Evolutionary conservation across 2,329 filamentous ascomycete genomes (phyloP).

Genomic region (Ceratocystis albifundus): DNA sequence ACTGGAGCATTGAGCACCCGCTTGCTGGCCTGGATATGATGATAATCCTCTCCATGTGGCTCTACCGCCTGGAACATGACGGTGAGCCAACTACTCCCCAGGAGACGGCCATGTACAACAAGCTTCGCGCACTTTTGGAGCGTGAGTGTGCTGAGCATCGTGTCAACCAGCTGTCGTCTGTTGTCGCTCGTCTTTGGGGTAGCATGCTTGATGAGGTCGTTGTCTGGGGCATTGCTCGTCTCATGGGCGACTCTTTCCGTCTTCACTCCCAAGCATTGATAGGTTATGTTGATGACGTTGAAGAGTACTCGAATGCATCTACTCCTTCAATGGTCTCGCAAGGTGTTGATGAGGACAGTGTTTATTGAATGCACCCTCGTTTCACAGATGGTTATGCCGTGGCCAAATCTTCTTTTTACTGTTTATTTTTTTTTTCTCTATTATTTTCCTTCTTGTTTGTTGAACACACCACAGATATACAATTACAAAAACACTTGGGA

Average conservation of each 20-base stretch:
- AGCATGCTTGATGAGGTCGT: conserved; percentile 98
- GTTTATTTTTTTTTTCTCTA: conserved; percentile 24
- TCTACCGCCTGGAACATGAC: conserved; percentile 98
- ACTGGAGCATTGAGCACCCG: conserved; percentile 98
- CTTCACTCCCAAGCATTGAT: conserved; percentile 88
- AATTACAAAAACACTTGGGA: conserved; percentile 9
- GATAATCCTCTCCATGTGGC: conserved; percentile 94
- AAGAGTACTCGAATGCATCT: conserved; percentile 56
- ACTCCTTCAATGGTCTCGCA: conserved; percentile 63
- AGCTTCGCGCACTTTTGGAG: conserved; percentile 78
- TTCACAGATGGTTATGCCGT: neutral
- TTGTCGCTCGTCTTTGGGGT: conserved; percentile 89
- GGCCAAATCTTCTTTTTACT: conserved; percentile 10
- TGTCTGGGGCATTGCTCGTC: conserved; percentile 91
- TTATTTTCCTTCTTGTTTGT: conserved; percentile 24
- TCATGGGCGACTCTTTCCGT: conserved; percentile 97
- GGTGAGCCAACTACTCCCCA: conserved; percentile 73
- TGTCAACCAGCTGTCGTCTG: conserved; percentile 71
- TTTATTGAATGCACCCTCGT: conserved; percentile 49
- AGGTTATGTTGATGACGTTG: conserved; percentile 80
- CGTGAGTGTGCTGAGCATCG: conserved; percentile 35
- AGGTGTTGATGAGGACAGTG: conserved; percentile 58
- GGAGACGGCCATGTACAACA: conserved; percentile 82
- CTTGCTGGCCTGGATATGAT: conserved; percentile 94
- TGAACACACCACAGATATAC: conserved; percentile 13